phyloP scores from a whole-genome alignment of 2,329 filamentous ascomycete species.

The Phyllosticta capitalensis region DNA sequence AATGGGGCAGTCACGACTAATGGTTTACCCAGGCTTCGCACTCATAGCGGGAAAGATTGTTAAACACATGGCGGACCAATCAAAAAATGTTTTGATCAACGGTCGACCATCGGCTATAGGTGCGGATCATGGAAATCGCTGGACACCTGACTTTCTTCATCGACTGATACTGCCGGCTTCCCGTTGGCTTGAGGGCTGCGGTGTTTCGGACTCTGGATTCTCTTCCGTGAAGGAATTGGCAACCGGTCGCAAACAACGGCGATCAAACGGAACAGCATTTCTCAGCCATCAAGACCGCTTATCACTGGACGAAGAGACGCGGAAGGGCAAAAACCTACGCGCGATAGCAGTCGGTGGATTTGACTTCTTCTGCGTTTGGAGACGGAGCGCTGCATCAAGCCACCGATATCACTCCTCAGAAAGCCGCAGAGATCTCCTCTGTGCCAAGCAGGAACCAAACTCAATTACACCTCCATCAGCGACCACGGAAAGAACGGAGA shows the following conservation, averaged over 20 bases:
- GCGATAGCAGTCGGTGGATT: background rate
- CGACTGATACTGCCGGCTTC: background rate
- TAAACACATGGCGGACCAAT: background rate
- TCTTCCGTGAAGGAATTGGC: background rate
- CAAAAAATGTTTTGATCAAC: background rate
- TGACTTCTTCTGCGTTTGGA: background rate
- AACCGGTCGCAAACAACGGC: background rate
- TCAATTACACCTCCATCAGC: background rate
- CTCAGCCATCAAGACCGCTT: background rate
- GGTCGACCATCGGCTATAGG: background rate
- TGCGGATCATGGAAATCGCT: background rate
- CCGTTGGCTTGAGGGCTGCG: background rate
- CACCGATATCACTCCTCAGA: background rate
- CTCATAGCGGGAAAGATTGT: background rate
- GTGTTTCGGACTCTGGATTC: background rate
- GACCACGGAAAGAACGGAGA: background rate
- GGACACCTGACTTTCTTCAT: background rate
- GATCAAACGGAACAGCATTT: background rate
- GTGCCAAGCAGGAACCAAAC: background rate
- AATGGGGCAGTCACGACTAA: background rate
- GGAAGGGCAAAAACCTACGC: background rate
- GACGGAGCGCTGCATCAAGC: too few species aligned
- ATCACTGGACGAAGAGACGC: background rate
- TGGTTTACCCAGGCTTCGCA: background rate
- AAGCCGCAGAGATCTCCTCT: background rate